Evolutionary conservation across 2,329 filamentous ascomycete genomes (phyloP), one percentile per base, ranked within the genome.

Genomic region (Hirsutella rhossiliensis): DNA sequence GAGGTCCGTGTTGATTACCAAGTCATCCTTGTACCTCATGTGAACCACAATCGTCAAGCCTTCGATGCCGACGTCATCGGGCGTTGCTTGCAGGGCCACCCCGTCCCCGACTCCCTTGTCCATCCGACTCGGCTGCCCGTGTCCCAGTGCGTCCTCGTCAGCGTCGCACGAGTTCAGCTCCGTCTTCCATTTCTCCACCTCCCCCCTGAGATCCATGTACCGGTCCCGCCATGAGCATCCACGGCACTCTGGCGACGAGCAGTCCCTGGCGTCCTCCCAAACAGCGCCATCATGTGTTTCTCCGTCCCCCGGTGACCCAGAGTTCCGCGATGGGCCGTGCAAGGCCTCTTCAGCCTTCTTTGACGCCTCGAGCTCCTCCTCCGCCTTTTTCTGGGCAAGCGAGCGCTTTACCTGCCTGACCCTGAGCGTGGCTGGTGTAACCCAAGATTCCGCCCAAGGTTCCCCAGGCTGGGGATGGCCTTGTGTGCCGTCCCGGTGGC

Each of bases 1-100:
- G 54, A 73, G 56, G 52, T 73, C 66, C 3, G 71, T 73, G 44
- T 70, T 71, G 51, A 75, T 68, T 40, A 74, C 64, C 52, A 75
- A 50, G 47, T 76, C 71, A 40, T 73, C 69, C 54, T 63, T 69
- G 38, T 65, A 63, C 50, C 57, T 67, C 51, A 71, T 57, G 55
- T 73, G 72, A 55, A 76, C 59, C 40, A 73, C 66, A 47, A 74
- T 68, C 6, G 71, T 75, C 42, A 75, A 53, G 11, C 70, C 70
- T 46, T 71, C 62, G 28, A 75, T 66, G 15, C 64, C 65, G 39
- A 68, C 49, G 20, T 68, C 62, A 15, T 61, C 60, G 31, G 30
- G 39, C 18, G 38, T 20, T 61, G 55, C 52, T 19, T 56, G 49
- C 18, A 44, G 48, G 17, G 12, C 38, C 8, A 44, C 34, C 12